Base-by-base conservation (phyloP, 306 rosid genomes). In the Citrullus mucosospermus region DNA sequence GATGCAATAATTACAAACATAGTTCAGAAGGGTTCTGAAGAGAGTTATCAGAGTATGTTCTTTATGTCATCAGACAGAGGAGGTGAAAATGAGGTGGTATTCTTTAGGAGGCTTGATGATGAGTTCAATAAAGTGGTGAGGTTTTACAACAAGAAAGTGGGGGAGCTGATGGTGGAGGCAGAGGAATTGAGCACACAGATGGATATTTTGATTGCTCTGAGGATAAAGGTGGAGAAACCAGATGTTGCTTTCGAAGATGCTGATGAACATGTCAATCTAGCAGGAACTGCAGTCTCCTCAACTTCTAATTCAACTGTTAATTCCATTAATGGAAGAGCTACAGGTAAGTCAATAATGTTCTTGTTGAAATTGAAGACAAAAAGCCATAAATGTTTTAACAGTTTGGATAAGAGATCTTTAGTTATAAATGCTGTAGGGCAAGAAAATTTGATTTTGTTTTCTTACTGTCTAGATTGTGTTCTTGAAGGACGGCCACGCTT, bases 111-210 rank as follows among this genome's bases (percentile, higher is more conserved):
- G 65, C 92, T 92, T 51, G 97, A 92, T 79, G 79, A 66, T 63
- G 93, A 92, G 89, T 89, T 92, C 22, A 90, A 92, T 77, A 92
- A 89, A 79, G 97, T 92, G 16, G 75, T 85, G 30, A 58, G 9
- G 28, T 92, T 92, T 75, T 92, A 88, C 65, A 84, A 76, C 81
- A 85, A 82, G 38, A 83, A 83, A 76, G 89, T 93, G 28, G 89
- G 65, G 75, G 82, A 86, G 74, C 79, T 86, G 66, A 78, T 79
- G 82, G 80, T 74, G 50, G 94, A 91, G 87, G 96, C 96, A 13
- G 89, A 89, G 62, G 92, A 89, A 80, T 81, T 93, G 78, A 85
- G 86, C n/a, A 84, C 78, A 77, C 96, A 93, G 85, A 93, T 93
- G 92, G 86, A 87, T 82, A 87, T 82, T 83, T 80, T 93, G 50